A percentile compares a stretch with the other conserved stretches of the same genome.
Evolutionary conservation across 306 rosid species (phyloP).

Genomic region (Cercis canadensis): DNA sequence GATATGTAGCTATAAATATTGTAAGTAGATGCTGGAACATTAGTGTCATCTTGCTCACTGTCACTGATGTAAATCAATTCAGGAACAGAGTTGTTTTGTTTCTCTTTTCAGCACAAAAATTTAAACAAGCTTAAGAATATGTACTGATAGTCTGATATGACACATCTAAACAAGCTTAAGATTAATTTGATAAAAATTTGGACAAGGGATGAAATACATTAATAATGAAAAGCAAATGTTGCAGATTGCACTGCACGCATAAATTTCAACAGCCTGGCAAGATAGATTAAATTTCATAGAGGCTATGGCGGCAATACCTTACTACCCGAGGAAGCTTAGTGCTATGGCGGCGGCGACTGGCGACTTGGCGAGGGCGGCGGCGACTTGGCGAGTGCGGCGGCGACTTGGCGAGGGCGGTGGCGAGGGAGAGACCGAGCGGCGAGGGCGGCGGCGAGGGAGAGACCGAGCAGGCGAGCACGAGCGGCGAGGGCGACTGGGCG

Average conservation of each 20-base stretch:
- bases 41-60: slow-evolving; percentile 30
- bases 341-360: no score
- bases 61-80: slow-evolving; percentile 37
- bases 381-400: no score
- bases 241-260: background rate
- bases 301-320: background rate
- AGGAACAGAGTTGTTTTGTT: background rate
- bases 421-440: no score
- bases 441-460: no score
- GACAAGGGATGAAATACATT: background rate
- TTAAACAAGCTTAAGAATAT: background rate
- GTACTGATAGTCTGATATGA: background rate
- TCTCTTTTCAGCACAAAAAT: no score
- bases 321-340: background rate
- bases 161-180: background rate
- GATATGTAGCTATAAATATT: slow-evolving; percentile 40
- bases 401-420: no score
- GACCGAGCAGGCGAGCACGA: no score
- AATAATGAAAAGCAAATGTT: background rate
- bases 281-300: background rate
- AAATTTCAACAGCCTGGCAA: background rate
- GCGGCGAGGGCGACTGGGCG: no score
- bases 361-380: no score
- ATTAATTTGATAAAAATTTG: background rate
- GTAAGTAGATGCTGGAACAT: slow-evolving; percentile 33